Evolutionary conservation across 306 rosid genomes (phyloP), one percentile per base, ranked within the genome.

Genomic region (Senna tora): DNA sequence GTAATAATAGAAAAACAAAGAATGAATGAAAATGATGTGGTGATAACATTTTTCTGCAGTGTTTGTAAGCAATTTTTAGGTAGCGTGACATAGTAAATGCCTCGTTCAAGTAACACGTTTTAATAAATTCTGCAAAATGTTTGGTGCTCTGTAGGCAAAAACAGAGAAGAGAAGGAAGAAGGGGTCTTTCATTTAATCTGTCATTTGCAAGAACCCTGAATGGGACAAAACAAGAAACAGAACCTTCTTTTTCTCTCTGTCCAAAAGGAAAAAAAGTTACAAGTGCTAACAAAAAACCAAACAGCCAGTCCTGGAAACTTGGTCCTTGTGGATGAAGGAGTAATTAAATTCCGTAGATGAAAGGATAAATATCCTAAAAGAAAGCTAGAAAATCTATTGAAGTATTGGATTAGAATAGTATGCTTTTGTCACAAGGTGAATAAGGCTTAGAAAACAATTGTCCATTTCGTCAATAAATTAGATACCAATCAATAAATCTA

Each of bases 1-100:
- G 72, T 39, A 45, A 74, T 46, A 52, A 19, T 65, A 75, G 56
- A 74, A 53, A 82, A n/a, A n/a, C n/a, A n/a, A n/a, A 33, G 32
- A 42, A 51, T 46, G 20, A 59, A 8, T 36, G 25, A 49, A 41
- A 50, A 72, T 54, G 54, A 33, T 39, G 45, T 51, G 36, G 61
- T 4, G 78, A 33, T 55, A 43, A 56, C 58, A 43, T 59, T 25
- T 46, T 38, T 46, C 28, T 36, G 59, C 7, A 28, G 38, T 38
- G 49, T 65, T 78, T 60, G 59, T 45, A 19, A 51, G 38, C 52
- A 41, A 39, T 22, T 45, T 60, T 16, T 20, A 60, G 49, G 36
- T 8, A 59, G 59, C 43, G 32, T 19, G 54, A 14, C 69, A 42
- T 17, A 53, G 46, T 60, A 50, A 52, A 73, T 33, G 69, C 15